Conservation (phyloP, 768 basidiomycete species). For the Psilocybe sp. region DNA sequence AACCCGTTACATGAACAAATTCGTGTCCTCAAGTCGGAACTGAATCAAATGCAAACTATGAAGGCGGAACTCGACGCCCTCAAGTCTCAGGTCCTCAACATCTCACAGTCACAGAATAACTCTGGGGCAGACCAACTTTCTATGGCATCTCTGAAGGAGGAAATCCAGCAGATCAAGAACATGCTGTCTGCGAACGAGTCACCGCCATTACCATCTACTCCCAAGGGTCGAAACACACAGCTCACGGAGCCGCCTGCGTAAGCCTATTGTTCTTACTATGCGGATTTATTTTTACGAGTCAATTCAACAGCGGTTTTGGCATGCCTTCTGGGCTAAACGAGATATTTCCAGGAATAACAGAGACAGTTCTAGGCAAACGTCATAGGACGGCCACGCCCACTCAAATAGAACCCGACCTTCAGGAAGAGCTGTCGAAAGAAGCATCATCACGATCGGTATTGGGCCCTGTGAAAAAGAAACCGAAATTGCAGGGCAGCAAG, state of each 20-base stretch:
- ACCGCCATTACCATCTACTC: slow-evolving; percentile 22
- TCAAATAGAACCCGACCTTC: slow-evolving; percentile 40
- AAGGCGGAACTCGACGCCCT: slow-evolving; percentile 20
- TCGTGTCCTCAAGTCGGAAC: slow-evolving; percentile 12
- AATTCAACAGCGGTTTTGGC: slow-evolving; percentile 19
- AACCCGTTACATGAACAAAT: slow-evolving; percentile 46
- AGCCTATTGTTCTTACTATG: slow-evolving; percentile 1
- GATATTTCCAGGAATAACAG: slow-evolving; percentile 38
- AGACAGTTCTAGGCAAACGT: slow-evolving; percentile 63
- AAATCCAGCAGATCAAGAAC: slow-evolving; percentile 17
- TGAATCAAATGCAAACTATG: slow-evolving; percentile 20
- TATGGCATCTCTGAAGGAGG: slow-evolving; percentile 22
- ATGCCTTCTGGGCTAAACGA: slow-evolving; percentile 15
- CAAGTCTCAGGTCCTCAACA: slow-evolving; percentile 17
- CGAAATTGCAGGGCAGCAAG: slow-evolving; percentile 28
- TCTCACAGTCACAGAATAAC: slow-evolving; percentile 16
- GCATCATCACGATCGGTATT: slow-evolving; percentile 35
- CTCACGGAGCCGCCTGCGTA: slow-evolving; percentile 16
- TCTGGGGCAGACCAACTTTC: slow-evolving; percentile 16
- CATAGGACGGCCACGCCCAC: slow-evolving; percentile 50
- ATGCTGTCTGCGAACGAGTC: slow-evolving; percentile 2
- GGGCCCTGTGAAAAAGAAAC: slow-evolving; percentile 53
- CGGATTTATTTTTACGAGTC: background rate
- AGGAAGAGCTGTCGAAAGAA: slow-evolving; percentile 31
- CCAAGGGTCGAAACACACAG: slow-evolving; percentile 15